Evolutionary conservation across 192 early-diverging fungal genomes (phyloP).

Genomic region (Backusella morwellensis): DNA sequence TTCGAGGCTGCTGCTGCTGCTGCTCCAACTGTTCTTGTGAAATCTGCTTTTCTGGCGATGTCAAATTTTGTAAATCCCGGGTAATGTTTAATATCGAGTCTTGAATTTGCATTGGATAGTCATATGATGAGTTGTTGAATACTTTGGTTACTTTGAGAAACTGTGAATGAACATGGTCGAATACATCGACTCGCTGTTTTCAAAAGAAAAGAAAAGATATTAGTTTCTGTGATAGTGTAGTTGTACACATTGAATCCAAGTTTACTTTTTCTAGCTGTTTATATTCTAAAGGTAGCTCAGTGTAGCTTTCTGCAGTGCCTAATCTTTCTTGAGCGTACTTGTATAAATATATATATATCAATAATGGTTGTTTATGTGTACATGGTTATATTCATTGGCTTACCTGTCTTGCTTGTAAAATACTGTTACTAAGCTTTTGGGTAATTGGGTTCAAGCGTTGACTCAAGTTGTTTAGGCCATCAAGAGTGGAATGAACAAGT

Average conservation of each 20-base stretch:
- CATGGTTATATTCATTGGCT: neutral
- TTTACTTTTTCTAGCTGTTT: neutral
- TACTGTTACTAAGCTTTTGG: neutral
- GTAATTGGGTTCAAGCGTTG: neutral
- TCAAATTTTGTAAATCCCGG: neutral
- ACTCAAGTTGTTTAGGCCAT: neutral
- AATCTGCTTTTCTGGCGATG: neutral
- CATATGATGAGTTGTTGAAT: neutral
- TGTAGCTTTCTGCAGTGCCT: neutral
- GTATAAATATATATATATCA: neutral
- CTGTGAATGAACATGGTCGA: neutral
- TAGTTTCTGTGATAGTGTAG: neutral
- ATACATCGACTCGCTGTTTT: neutral
- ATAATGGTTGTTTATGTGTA: neutral
- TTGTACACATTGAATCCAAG: neutral
- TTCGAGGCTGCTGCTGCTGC: neutral
- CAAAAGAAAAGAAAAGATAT: neutral
- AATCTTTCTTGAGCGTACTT: neutral
- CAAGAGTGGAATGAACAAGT: neutral
- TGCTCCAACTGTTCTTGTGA: neutral
- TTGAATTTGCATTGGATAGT: neutral
- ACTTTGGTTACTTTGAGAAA: constrained; percentile 1
- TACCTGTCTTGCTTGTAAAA: neutral
- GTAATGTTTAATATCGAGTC: neutral
- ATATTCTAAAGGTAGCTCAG: neutral